phyloP scores from a whole-genome alignment of 805 yeast genomes.

The Sungouiozyma ichnusensis region DNA sequence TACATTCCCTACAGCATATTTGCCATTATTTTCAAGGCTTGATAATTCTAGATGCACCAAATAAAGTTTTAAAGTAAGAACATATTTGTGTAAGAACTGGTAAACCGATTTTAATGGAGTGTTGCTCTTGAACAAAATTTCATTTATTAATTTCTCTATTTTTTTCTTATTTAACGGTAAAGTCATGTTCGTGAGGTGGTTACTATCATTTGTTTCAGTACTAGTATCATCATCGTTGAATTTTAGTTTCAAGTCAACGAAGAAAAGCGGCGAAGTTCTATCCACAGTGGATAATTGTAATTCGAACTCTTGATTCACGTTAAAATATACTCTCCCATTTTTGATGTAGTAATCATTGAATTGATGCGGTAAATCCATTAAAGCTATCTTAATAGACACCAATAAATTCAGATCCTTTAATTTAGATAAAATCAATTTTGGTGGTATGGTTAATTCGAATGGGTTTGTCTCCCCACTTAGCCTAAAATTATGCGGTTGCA shows the following conservation, averaged over 20 bases:
- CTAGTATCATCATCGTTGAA: slow-evolving; percentile 26
- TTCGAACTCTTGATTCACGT: slow-evolving; percentile 54
- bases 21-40: slow-evolving; percentile 22
- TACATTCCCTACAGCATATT: slow-evolving; percentile 24
- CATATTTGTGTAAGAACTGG: slow-evolving; percentile 26
- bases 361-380: slow-evolving; percentile 52
- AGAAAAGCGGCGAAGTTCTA: slow-evolving; percentile 58
- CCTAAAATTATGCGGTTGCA: slow-evolving; percentile 53
- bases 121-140: slow-evolving; percentile 20
- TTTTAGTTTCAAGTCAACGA: slow-evolving; percentile 64
- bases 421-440: slow-evolving; percentile 47
- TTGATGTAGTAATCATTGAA: slow-evolving; percentile 54
- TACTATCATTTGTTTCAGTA: neutral
- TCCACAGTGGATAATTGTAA: slow-evolving; percentile 70
- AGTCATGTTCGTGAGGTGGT: neutral
- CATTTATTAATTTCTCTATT: slow-evolving; percentile 26
- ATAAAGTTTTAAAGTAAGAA: slow-evolving; percentile 26
- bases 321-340: slow-evolving; percentile 68
- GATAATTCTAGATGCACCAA: slow-evolving; percentile 24
- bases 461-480: slow-evolving; percentile 20
- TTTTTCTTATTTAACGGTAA: slow-evolving; percentile 22
- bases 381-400: slow-evolving; percentile 64
- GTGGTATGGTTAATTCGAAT: slow-evolving; percentile 31
- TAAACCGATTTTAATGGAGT: slow-evolving; percentile 22
- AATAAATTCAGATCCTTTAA: slow-evolving; percentile 61